These are phyloP conservation scores for Hypoxylon crocopeplum DNA, from an alignment of 495 filamentous ascomycete species.

Conservation along the genomic window DNA sequence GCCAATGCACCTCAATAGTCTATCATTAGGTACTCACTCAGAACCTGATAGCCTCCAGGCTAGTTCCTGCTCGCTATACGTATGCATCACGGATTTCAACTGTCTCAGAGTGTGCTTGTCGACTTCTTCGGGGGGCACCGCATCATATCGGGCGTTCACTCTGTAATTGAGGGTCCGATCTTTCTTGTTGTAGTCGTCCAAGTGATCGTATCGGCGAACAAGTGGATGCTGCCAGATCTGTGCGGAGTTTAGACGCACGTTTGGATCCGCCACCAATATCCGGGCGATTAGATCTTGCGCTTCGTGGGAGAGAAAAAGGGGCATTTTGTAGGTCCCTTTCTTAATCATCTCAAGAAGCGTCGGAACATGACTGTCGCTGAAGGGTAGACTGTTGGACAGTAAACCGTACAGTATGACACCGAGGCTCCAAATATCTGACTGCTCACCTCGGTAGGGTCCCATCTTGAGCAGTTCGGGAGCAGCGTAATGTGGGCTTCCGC, in stretches of 20 bases:
- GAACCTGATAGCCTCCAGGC: conserved; percentile 67
- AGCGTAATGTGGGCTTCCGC: conserved; percentile 95
- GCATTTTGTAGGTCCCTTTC: conserved; percentile 75
- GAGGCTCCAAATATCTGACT: conserved; percentile 92
- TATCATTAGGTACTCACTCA: conserved; percentile 58
- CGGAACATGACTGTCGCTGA: conserved; percentile 67
- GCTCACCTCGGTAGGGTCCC: conserved; percentile 76
- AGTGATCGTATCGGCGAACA: conserved; percentile 76
- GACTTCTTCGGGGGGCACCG: conserved; percentile 60
- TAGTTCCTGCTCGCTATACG: conserved; percentile 73
- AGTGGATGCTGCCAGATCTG: conserved; percentile 86
- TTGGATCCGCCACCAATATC: conserved; percentile 77
- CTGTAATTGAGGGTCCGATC: conserved; percentile 28
- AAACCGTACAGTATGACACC: conserved; percentile 89
- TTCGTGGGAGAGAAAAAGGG: conserved; percentile 68
- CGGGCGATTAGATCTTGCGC: conserved; percentile 78
- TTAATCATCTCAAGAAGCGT: conserved; percentile 70
- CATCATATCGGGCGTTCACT: conserved; percentile 39
- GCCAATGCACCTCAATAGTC: conserved; percentile 5
- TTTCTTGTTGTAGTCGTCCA: conserved; percentile 58
- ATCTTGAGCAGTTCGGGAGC: conserved; percentile 86
- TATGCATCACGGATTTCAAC: conserved; percentile 87
- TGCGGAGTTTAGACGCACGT: conserved; percentile 74
- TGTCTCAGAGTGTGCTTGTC: conserved; percentile 82
- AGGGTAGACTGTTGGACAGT: conserved; percentile 80